Evolutionary conservation across 2,329 filamentous ascomycete genomes (phyloP).

Genomic region (Rhynchosporium graminicola): DNA sequence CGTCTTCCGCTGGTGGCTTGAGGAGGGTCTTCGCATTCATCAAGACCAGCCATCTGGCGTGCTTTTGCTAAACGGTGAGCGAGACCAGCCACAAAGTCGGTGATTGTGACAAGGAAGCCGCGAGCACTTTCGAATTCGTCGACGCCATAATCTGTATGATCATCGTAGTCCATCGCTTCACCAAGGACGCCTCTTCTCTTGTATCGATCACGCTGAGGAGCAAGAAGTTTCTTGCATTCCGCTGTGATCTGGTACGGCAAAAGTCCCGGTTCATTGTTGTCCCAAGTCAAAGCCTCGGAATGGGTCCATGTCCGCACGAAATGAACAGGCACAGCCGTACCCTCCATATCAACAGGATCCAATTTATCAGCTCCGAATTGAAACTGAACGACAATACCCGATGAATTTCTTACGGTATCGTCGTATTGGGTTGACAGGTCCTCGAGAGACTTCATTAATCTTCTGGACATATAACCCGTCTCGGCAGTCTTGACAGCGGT

Average conservation of each 20-base stretch:
- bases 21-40: slow-evolving; percentile 44
- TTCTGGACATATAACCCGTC: slow-evolving; percentile 98
- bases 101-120: slow-evolving; percentile 77
- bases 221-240: slow-evolving; percentile 68
- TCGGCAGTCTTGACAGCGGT: slow-evolving; percentile 99
- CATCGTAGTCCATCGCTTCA: slow-evolving; percentile 67
- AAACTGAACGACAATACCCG: slow-evolving; percentile 88
- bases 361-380: slow-evolving; percentile 95
- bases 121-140: slow-evolving; percentile 82
- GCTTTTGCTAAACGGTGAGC: slow-evolving; percentile 61
- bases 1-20: slow-evolving; percentile 33
- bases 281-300: slow-evolving; percentile 72
- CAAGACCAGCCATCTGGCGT: slow-evolving; percentile 53
- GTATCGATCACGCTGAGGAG: slow-evolving; percentile 66
- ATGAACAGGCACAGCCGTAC: slow-evolving; percentile 85
- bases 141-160: slow-evolving; percentile 66
- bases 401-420: slow-evolving; percentile 89
- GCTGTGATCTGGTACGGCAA: slow-evolving; percentile 71
- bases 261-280: slow-evolving; percentile 73
- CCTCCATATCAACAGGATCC: slow-evolving; percentile 98
- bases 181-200: slow-evolving; percentile 61
- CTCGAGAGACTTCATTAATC: slow-evolving; percentile 96
- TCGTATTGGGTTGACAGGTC: slow-evolving; percentile 94
- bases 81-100: slow-evolving; percentile 67
- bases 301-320: slow-evolving; percentile 92